Evolutionary conservation across 495 filamentous ascomycete species (phyloP).

Genomic region (Podospora didyma): DNA sequence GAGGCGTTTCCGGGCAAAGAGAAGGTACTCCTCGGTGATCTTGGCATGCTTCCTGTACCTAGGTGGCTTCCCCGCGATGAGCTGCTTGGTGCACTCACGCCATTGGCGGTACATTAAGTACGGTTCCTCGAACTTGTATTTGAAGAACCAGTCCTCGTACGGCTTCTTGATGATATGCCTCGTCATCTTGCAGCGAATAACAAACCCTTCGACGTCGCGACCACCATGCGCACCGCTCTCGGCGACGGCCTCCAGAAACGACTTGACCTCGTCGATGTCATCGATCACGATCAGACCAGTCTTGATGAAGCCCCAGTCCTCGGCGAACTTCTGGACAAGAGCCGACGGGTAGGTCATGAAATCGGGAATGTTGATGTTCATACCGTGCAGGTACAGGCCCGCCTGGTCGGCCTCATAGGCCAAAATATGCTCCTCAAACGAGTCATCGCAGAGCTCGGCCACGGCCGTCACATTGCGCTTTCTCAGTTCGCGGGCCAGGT

Average conservation of each 20-base stretch:
- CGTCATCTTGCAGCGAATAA: constrained; percentile 78
- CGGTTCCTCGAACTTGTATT: constrained; percentile 98
- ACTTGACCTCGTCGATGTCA: constrained; percentile 64
- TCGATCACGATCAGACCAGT: constrained; percentile 75
- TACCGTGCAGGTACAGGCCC: constrained; percentile 90
- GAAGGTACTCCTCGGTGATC: constrained; percentile 87
- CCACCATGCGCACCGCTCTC: constrained; percentile 84
- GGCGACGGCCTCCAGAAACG: constrained; percentile 76
- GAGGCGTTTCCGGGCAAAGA: constrained; percentile 72
- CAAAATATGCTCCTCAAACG: constrained; percentile 94
- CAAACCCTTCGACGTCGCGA: constrained; percentile 93
- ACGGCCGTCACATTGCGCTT: constrained; percentile 86
- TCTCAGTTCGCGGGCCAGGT: constrained; percentile 72
- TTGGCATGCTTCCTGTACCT: constrained; percentile 79
- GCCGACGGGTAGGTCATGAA: constrained; percentile 79
- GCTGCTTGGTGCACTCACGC: constrained; percentile 91
- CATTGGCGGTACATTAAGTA: constrained; percentile 98
- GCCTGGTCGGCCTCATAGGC: constrained; percentile 80
- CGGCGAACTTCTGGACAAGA: constrained; percentile 82
- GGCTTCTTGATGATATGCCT: constrained; percentile 26
- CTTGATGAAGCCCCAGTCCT: constrained; percentile 91
- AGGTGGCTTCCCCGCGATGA: constrained; percentile 72
- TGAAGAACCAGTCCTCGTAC: constrained; percentile 96
- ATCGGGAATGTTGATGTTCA: constrained; percentile 88
- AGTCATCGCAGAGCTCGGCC: constrained; percentile 93